Base-by-base conservation (phyloP, 1,284 basidiomycete genomes). In the Cystobasidiaceae sp. region DNA sequence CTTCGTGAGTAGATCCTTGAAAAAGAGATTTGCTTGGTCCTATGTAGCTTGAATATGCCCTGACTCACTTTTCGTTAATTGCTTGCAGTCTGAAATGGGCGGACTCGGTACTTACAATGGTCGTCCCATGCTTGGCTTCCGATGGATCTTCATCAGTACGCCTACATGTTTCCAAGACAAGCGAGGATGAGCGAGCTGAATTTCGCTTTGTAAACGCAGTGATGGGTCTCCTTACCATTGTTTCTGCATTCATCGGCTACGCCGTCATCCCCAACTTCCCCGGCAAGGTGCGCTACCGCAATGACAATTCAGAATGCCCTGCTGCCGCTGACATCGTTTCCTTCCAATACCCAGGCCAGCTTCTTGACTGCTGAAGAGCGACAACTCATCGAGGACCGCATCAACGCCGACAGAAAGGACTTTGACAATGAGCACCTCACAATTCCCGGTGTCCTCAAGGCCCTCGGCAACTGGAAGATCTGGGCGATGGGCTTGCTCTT, bases 111-210 rank as follows among this genome's bases (percentile, higher is more conserved):
- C 46, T 3, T 49, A 49, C 46, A 49, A 49, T 28, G 46, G 21
- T 25, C 46, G 46, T 25, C 46, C 46, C 17, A 49, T 49, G 46
- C 46, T 49, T 6, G 46, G 46, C 17, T 49, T 4, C 5, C 19
- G 46, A 28, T 49, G 46, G 46, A 49, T 49, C 46, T 49, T 49
- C 46, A 49, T 49, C 46, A 49, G 44, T 23, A 21, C 44, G 44
- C 9, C n/a, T n/a, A n/a, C 23, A 11, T 46, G 9, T 46, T 9
- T 23, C 21, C 21, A 9, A 9, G 21, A 13, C 21, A 9, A 15
- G 44, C 23, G 15, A 21, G 44, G 11, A 21, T 11, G 15, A 21
- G 21, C 9, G 15, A 21, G 23, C n/a, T n/a, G 15, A 11, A 9
- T 11, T 9, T 15, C 21, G 11, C 44, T 11, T 46, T 46, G 11